Evolutionary conservation across 495 filamentous ascomycete genomes (phyloP), one percentile per base, ranked within the genome.

Genomic region (Xeromyces bisporus): DNA sequence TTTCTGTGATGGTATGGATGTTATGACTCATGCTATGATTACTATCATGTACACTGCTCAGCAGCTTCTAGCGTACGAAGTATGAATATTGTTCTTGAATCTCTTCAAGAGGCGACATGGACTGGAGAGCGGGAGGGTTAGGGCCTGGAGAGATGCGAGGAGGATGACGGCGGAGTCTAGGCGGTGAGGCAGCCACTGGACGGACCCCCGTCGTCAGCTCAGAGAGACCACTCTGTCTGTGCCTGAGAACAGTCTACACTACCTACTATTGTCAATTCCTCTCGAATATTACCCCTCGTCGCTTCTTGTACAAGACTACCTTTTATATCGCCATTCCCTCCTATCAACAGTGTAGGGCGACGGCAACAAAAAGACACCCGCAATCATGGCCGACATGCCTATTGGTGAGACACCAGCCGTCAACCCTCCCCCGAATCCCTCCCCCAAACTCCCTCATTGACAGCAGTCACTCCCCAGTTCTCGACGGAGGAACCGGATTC

Each of bases 401-500:
- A 78, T 80, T 62, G 74, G 74, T 77, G 66, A 50, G 41, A 42
- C 36, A 32, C 34, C 37, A 28, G 30, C 31, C 36, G 38, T 33
- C 41, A 40, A 40, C 42, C 43, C 43, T 39, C 49, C 35, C 37
- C 34, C 35, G 26, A 37, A 13, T 38, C 41, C 38, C 40, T 48
- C 33, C 47, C 38, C 34, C 29, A 46, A 18, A n/a, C n/a, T 23
- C 31, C 35, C 31, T 10, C 37, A 42, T 45, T 38, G 44, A 48
- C 50, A 50, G 46, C 35, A 51, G 17, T n/a, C 8, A 15, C 28
- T 37, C 36, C 37, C 36, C 53, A 96, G 89, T 97, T 51, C 86
- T 97, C 71, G 89, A 97, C 73, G 91, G 91, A 71, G 89, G 89
- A 60, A 97, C 89, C 49, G 89, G 89, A 56, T 99, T 96, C 72